phyloP scores from a whole-genome alignment of 208 protist genomes.

The Jaenimonas drosophilae region DNA sequence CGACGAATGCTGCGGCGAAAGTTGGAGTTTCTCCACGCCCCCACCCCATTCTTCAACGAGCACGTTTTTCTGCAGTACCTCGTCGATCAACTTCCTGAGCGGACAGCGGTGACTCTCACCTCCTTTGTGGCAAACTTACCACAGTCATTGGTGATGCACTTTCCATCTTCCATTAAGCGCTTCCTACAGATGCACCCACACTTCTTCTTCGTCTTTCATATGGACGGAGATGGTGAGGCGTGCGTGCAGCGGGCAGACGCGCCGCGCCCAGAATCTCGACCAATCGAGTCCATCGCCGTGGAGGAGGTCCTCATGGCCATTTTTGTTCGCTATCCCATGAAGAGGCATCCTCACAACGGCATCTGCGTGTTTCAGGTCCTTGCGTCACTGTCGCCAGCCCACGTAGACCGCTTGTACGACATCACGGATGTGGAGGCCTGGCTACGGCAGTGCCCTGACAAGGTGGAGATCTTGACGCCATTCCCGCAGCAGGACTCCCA shows the following conservation, averaged over 20 bases:
- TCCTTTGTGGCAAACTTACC: conserved; percentile 12
- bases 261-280: conserved; percentile 14
- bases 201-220: conserved; percentile 16
- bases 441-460: conserved; percentile 48
- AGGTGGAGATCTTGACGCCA: conserved; percentile 37
- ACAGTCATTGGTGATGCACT: conserved; percentile 5
- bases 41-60: conserved; percentile 62
- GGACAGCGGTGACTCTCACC: conserved; percentile 9
- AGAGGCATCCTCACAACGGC: conserved; percentile 36
- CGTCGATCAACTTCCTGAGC: conserved; percentile 57
- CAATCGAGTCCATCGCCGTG: conserved; percentile 13
- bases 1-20: conserved; percentile 32
- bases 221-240: conserved; percentile 15
- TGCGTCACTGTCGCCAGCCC: conserved; percentile 16
- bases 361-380: conserved; percentile 47
- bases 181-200: conserved; percentile 8
- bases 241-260: conserved; percentile 67
- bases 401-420: conserved; percentile 28
- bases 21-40: conserved; percentile 45
- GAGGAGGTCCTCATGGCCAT: conserved; percentile 71
- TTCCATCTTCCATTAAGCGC: conserved; percentile 7
- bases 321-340: conserved; percentile 41
- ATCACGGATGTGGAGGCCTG: conserved; percentile 48
- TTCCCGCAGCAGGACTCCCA: conserved; percentile 2
- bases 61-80: conserved; percentile 57